These are phyloP conservation scores for Nidula niveotomentosa DNA, from an alignment of 1,284 basidiomycete genomes.

Conservation along the genomic window DNA sequence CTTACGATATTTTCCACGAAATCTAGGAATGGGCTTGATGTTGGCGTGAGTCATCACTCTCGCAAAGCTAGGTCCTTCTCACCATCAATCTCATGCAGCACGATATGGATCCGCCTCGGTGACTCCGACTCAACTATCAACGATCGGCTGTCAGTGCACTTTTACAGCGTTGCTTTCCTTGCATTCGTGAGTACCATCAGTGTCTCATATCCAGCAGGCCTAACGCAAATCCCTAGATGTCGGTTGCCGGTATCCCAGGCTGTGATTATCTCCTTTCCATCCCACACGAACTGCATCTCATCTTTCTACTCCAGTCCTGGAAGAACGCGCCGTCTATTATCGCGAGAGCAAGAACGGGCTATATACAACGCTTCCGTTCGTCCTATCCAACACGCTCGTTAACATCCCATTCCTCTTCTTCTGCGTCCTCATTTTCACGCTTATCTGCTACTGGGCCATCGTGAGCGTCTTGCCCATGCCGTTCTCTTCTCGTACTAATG, in stretches of 20 bases:
- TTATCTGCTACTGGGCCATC: conserved; percentile 36
- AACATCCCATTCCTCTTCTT: conserved; percentile 57
- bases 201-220: background rate
- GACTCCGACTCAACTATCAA: conserved; percentile 35
- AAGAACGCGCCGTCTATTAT: conserved; percentile 52
- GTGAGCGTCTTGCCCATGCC: conserved; percentile 19
- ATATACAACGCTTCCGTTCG: conserved; percentile 50
- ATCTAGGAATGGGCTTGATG: conserved; percentile 49
- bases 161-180: conserved; percentile 60
- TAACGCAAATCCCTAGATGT: conserved; percentile 27
- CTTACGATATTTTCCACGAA: conserved; percentile 3
- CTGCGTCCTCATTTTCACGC: conserved; percentile 44
- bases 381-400: conserved; percentile 57
- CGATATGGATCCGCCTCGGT: conserved; percentile 58
- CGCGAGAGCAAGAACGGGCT: conserved; percentile 56
- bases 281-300: background rate
- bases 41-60: conserved; percentile 36
- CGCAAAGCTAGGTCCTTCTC: background rate
- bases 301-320: conserved; percentile 30
- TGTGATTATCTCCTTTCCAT: conserved; percentile 24
- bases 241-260: conserved; percentile 48
- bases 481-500: background rate
- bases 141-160: conserved; percentile 42
- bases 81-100: conserved; percentile 19
- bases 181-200: conserved; percentile 43